A percentile compares a stretch with the other conserved stretches of the same genome.
phyloP scores from a whole-genome alignment of 805 yeast species.

The Candida morakotiae region DNA sequence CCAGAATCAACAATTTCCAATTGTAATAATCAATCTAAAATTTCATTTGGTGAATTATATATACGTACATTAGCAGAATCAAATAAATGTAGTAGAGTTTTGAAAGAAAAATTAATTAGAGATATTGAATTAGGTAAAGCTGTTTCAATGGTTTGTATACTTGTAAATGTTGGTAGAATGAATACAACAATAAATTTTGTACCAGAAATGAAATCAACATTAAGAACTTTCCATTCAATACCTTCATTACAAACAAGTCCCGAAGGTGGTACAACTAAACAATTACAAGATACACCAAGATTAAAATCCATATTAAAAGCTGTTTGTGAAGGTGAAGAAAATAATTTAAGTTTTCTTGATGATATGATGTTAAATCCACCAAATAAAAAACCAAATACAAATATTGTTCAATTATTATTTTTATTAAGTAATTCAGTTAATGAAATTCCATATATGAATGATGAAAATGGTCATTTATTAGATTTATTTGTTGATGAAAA shows the following conservation, averaged over 20 bases:
- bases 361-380: constrained; percentile 40
- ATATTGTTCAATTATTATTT: constrained; percentile 65
- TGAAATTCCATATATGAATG: constrained; percentile 40
- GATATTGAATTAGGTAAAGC: constrained; percentile 63
- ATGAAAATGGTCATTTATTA: constrained; percentile 46
- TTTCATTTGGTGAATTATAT: constrained; percentile 82
- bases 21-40: constrained; percentile 37
- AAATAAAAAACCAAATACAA: constrained; percentile 50
- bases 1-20: constrained; percentile 36
- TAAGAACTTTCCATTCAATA: constrained; percentile 89
- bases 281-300: constrained; percentile 92
- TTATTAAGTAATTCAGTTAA: constrained; percentile 63
- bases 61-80: constrained; percentile 78
- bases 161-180: constrained; percentile 90
- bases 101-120: constrained; percentile 68
- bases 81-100: constrained; percentile 74
- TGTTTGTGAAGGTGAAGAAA: constrained; percentile 66
- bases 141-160: constrained; percentile 74
- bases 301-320: constrained; percentile 86
- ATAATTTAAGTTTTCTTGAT: constrained; percentile 41
- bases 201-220: constrained; percentile 90
- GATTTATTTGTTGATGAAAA: constrained; percentile 67
- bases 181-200: constrained; percentile 94
- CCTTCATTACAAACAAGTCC: constrained; percentile 80
- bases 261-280: constrained; percentile 49